phyloP scores from a whole-genome alignment of 2,329 filamentous ascomycete genomes.

The Trichoderma gracile region DNA sequence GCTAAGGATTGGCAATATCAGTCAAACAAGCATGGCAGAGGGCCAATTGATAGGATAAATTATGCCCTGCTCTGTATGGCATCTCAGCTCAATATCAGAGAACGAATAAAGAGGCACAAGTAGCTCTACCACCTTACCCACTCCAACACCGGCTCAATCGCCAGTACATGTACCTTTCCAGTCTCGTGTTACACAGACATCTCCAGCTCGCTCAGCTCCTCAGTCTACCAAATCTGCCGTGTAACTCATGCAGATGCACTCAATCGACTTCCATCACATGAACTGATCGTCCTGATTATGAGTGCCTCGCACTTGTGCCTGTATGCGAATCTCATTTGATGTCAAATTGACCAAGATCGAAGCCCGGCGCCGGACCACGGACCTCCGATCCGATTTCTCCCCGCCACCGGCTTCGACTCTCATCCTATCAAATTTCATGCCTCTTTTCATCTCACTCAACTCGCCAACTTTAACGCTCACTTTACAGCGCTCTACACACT shows the following conservation, averaged over 20 bases:
- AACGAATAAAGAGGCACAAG: neutral
- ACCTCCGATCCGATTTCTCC: conserved; percentile 17
- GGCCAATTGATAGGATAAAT: no score
- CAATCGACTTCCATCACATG: neutral
- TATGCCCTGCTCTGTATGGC: no score
- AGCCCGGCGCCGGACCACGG: conserved; percentile 19
- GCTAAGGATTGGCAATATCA: neutral
- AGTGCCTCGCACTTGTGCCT: neutral
- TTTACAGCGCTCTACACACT: neutral
- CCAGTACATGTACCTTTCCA: no score
- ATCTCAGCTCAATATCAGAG: no score
- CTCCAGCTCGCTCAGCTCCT: neutral
- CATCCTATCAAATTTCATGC: neutral
- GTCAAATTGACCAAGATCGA: neutral
- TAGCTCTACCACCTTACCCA: neutral
- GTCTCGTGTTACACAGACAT: neutral
- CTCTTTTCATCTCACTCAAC: neutral
- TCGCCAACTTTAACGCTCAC: neutral
- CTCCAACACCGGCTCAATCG: neutral
- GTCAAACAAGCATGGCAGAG: neutral
- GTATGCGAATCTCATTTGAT: neutral
- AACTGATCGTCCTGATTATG: neutral
- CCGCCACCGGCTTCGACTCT: conserved; percentile 1
- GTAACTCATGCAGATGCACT: neutral
- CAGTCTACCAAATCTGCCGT: neutral